Evolutionary conservation across 805 yeast species (phyloP), one percentile per base, ranked within the genome.

Genomic region (Cyberlindnera suaveolens): DNA sequence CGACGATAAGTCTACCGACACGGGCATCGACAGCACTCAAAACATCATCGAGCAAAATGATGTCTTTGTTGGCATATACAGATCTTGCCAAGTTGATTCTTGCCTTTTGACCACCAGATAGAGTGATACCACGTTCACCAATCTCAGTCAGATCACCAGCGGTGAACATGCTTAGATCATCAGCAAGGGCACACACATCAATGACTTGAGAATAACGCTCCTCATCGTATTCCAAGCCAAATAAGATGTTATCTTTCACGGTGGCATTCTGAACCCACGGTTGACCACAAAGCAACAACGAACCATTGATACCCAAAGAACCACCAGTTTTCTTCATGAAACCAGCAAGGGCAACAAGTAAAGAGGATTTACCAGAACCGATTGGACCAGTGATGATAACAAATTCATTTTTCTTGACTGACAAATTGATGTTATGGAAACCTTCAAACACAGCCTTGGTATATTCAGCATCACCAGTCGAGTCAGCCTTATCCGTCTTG

Each of bases 231-330:
- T 66, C 67, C 11, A 49, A 43, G 3, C 91, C 90, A 60, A 83
- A 84, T 27, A 68, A 26, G 41, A 83, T 81, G 54, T 83, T 83
- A 17, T 82, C 85, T 51, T 70, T 72, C 23, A 84, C 75, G 0
- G 90, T 82, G 4, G 82, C 76, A 60, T 83, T 85, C 54, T 82
- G 86, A 39, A 85, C 76, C 93, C 93, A 85, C 19, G 86, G 87
- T 32, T 69, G 70, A 29, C 69, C 52, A 68, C 80, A 66, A 20
- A 77, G 56, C 29, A 78, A 57, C 9, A 75, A 48, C 0, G 71
- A 57, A 3, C 85, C 85, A 42, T 70, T 65, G 15, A 71, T 67
- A 13, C 58, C 51, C 9, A 83, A 64, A 0, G 57, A 26, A n/a
- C 95, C 95, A 0, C 51, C 27, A 0, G 56, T 60, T 45, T 73